phyloP scores from a whole-genome alignment of 805 yeast genomes.

The Blastobotrys robertii region DNA sequence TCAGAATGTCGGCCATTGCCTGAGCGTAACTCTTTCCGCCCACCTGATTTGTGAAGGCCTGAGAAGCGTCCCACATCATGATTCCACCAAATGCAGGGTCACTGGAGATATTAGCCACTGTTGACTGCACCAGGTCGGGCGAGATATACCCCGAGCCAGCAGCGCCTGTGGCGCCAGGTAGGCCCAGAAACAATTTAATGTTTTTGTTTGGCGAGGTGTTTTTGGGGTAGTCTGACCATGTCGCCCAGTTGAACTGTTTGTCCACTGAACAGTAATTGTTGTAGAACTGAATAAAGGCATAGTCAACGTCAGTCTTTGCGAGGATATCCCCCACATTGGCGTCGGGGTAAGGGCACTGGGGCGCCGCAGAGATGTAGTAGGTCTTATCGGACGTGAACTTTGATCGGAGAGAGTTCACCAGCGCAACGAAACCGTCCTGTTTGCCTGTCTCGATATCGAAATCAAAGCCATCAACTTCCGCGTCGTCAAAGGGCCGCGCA shows the following conservation, averaged over 20 bases:
- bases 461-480: slow-evolving; percentile 77
- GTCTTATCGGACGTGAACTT: slow-evolving; percentile 41
- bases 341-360: slow-evolving; percentile 87
- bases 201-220: slow-evolving; percentile 53
- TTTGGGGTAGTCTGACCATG: slow-evolving; percentile 60
- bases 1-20: slow-evolving; percentile 36
- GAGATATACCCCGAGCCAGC: slow-evolving; percentile 49
- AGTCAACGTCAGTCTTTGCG: slow-evolving; percentile 62
- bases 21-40: slow-evolving; percentile 36
- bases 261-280: slow-evolving; percentile 63
- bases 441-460: slow-evolving; percentile 55
- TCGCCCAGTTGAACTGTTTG: slow-evolving; percentile 50
- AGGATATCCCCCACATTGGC: slow-evolving; percentile 53
- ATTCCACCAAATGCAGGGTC: slow-evolving; percentile 50
- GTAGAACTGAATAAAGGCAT: slow-evolving; percentile 79
- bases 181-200: slow-evolving; percentile 62
- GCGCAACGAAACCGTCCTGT: slow-evolving; percentile 55
- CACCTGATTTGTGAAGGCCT: slow-evolving; percentile 40
- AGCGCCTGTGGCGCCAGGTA: slow-evolving; percentile 50
- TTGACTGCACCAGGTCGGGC: slow-evolving; percentile 25
- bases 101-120: slow-evolving; percentile 17
- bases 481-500: slow-evolving; percentile 53
- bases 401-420: slow-evolving; percentile 40
- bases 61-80: slow-evolving; percentile 78
- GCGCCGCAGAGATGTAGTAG: slow-evolving; percentile 79